Base-by-base conservation (phyloP, 805 yeast genomes). In the Wickerhamiella parazyma region DNA sequence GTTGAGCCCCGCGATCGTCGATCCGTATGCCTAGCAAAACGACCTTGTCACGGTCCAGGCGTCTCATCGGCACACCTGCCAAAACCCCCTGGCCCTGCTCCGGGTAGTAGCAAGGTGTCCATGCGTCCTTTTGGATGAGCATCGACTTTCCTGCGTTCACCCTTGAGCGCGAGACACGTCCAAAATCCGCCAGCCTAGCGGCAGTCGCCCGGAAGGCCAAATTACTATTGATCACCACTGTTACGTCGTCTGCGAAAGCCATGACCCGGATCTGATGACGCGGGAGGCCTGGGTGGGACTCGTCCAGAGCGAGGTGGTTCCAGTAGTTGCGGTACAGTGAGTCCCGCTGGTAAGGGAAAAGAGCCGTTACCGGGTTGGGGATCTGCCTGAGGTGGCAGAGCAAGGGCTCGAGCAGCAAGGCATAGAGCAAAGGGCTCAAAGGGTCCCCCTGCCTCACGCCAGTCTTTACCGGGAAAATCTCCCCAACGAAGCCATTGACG, bases 381-480 rank as follows among this genome's bases (percentile, higher is more conserved):
- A 25, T 37, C 19, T 6, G n/a, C 12, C 40, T 9, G 4, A 37
- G 20, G 21, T 14, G 9, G 33, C 40, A 25, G 5, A 37, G 26
- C 6, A 37, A 16, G 3, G 33, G 40, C 19, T 37, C 40, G 4
- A 37, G 40, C 11, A 25, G 12, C 9, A 37, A 33, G 3, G 40
- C 40, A 18, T 20, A 37, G 8, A 37, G 40, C 19, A 37, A 14
- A 5, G 40, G 40, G 14, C 40, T 37, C 40, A 37, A 10, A 7
- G 40, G 40, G 18, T 37, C 33, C 8, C 40, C 40, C 16, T 37
- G 40, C 7, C 40, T 21, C 7, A 37, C 40, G 3, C 40, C 40
- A 4, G 40, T 37, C 14, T 16, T 6, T 6, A 37, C 22, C 33
- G 20, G 25, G 29, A 22, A 36, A 22, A 9, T 4, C 10, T 4